Conservation (phyloP, 768 basidiomycete genomes). For the Psilocybe subaeruginosa region DNA sequence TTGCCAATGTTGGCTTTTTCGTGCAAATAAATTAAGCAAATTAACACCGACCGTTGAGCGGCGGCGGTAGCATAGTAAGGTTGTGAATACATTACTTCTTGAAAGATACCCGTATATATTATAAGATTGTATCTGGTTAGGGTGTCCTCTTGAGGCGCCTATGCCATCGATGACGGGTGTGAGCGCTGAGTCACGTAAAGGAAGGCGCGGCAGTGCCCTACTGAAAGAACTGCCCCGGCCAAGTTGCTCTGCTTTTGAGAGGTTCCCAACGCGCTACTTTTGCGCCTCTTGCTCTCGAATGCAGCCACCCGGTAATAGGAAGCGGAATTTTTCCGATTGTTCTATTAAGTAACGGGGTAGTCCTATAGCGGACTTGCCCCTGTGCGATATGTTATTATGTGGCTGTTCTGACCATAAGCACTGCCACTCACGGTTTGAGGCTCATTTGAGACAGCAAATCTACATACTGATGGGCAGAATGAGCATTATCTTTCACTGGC, state of each 20-base stretch:
- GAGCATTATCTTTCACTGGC: not conserved
- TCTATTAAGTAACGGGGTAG: constrained; percentile 55
- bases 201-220: too few species aligned
- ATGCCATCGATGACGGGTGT: too few species aligned
- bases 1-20: not conserved
- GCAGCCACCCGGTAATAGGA: constrained; percentile 60
- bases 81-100: too few species aligned
- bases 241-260: too few species aligned
- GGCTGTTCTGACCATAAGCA: not conserved
- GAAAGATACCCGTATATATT: too few species aligned
- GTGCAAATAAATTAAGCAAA: not conserved
- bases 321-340: constrained; percentile 51
- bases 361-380: constrained; percentile 49
- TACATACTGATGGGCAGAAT: constrained; percentile 40
- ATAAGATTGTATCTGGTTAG: too few species aligned
- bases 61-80: too few species aligned
- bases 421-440: constrained; percentile 48
- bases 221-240: too few species aligned
- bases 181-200: too few species aligned
- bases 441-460: constrained; percentile 56
- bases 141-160: too few species aligned
- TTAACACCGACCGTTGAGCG: too few species aligned
- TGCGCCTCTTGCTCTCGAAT: constrained; percentile 29
- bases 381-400: constrained; percentile 15
- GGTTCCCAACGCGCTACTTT: not conserved